These are phyloP conservation scores for Extremus antarcticus DNA, from an alignment of 495 filamentous ascomycete species.

Conservation along the genomic window DNA sequence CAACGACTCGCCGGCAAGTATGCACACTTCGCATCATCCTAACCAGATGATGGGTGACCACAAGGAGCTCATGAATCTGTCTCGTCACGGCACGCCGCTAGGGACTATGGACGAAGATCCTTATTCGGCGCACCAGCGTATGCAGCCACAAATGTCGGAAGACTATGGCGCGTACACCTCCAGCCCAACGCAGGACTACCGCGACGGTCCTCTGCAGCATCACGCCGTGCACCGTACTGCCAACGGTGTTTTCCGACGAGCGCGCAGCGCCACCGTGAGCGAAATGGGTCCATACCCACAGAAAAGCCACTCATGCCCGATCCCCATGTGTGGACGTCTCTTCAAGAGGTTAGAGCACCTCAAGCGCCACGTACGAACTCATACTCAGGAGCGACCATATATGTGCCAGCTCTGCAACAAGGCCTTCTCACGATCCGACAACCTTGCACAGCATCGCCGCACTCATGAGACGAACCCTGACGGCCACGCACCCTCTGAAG, in stretches of 20 bases:
- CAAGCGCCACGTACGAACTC: constrained; percentile 97
- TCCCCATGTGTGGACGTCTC: constrained; percentile 89
- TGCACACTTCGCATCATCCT: constrained; percentile 33
- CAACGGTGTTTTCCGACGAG: constrained; percentile 68
- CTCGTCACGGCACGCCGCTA: constrained; percentile 77
- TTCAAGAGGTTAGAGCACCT: constrained; percentile 99
- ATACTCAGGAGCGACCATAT: constrained; percentile 98
- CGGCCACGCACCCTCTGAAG: constrained; percentile 54
- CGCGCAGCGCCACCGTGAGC: constrained; percentile 91
- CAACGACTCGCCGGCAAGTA: constrained; percentile 57
- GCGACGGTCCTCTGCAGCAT: constrained; percentile 42
- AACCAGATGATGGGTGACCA: constrained; percentile 49
- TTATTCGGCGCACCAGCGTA: neutral
- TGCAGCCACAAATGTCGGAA: constrained; percentile 39
- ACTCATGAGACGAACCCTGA: constrained; percentile 80
- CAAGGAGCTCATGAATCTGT: constrained; percentile 72
- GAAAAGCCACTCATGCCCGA: constrained; percentile 97
- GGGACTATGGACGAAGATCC: constrained; percentile 51
- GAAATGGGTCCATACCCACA: constrained; percentile 93
- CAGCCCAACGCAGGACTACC: constrained; percentile 29
- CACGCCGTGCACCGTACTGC: constrained; percentile 49
- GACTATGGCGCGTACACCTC: constrained; percentile 59
- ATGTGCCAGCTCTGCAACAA: constrained; percentile 95
- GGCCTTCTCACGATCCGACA: constrained; percentile 95
- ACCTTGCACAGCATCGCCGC: constrained; percentile 96